phyloP scores from a whole-genome alignment of 768 basidiomycete species.

The Russula compacta region DNA sequence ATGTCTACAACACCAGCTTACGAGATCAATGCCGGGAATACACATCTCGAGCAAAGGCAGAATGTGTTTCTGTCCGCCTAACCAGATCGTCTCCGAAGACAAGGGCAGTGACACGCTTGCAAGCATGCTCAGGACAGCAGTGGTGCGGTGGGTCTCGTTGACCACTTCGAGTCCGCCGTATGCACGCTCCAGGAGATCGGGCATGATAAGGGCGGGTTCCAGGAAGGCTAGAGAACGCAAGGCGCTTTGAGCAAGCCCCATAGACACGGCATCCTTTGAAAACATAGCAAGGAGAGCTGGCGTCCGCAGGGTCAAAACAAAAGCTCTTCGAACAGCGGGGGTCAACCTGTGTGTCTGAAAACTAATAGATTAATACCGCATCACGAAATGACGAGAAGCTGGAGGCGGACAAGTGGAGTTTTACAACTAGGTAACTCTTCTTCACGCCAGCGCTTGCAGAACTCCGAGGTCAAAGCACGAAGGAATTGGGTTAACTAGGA shows the following conservation, averaged over 20 bases:
- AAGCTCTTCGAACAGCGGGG: slow-evolving; percentile 65
- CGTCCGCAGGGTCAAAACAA: slow-evolving; percentile 74
- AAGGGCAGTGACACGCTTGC: slow-evolving; percentile 69
- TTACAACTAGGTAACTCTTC: slow-evolving; percentile 71
- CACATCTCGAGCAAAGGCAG: slow-evolving; percentile 81
- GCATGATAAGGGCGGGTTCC: slow-evolving; percentile 82
- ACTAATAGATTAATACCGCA: not conserved
- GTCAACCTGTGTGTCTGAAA: slow-evolving; percentile 68
- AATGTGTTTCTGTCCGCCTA: slow-evolving; percentile 82
- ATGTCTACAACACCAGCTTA: slow-evolving; percentile 27
- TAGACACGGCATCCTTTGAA: slow-evolving; percentile 73
- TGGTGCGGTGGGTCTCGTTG: slow-evolving; percentile 92
- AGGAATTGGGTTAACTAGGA: slow-evolving; percentile 58
- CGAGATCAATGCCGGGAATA: slow-evolving; percentile 86
- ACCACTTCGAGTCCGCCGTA: slow-evolving; percentile 88
- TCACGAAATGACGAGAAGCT: not conserved
- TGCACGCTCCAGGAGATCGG: slow-evolving; percentile 82
- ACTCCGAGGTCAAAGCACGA: slow-evolving; percentile 64
- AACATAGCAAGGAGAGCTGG: slow-evolving; percentile 89
- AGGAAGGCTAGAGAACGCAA: slow-evolving; percentile 69
- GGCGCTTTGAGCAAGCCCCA: slow-evolving; percentile 71
- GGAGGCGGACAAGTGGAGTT: slow-evolving; percentile 55
- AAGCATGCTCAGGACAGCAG: slow-evolving; percentile 80
- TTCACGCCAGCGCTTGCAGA: slow-evolving; percentile 68
- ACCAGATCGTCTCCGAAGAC: slow-evolving; percentile 68